Evolutionary conservation across 2,329 filamentous ascomycete species (phyloP).

Genomic region (Paecilomyces sp.): DNA sequence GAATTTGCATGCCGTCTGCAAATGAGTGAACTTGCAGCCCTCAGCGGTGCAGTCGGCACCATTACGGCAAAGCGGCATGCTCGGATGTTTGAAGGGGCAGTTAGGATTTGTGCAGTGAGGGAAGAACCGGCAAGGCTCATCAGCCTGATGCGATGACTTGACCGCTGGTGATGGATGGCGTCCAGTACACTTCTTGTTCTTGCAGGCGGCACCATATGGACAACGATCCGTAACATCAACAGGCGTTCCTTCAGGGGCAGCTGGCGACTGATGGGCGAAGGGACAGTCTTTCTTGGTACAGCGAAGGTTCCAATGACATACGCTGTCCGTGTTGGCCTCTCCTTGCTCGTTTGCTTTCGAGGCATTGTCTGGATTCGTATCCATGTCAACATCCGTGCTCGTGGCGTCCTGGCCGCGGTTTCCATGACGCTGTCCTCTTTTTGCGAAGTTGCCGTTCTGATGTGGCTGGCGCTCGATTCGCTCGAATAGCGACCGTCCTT

Average conservation of each 20-base stretch:
- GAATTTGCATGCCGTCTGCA: slow-evolving; percentile 78
- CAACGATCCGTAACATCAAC: slow-evolving; percentile 78
- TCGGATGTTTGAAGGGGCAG: slow-evolving; percentile 85
- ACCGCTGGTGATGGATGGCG: slow-evolving; percentile 88
- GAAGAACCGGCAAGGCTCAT: slow-evolving; percentile 84
- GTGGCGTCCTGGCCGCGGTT: slow-evolving; percentile 9
- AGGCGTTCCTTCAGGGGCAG: slow-evolving; percentile 67
- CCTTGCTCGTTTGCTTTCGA: slow-evolving; percentile 39
- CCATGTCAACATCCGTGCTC: slow-evolving; percentile 22
- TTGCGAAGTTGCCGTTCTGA: slow-evolving; percentile 49
- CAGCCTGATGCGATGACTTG: slow-evolving; percentile 67
- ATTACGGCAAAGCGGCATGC: slow-evolving; percentile 81
- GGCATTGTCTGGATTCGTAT: slow-evolving; percentile 30
- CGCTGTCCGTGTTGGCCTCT: slow-evolving; percentile 52
- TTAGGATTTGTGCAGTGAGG: slow-evolving; percentile 82
- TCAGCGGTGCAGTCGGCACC: slow-evolving; percentile 76
- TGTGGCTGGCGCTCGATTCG: slow-evolving; percentile 52
- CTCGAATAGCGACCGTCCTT: slow-evolving; percentile 64
- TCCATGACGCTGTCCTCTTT: slow-evolving; percentile 29
- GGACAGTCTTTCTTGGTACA: slow-evolving; percentile 87
- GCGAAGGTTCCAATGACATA: slow-evolving; percentile 83
- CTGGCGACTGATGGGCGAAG: slow-evolving; percentile 91
- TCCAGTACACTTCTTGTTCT: slow-evolving; percentile 87
- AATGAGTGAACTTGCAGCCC: slow-evolving; percentile 85
- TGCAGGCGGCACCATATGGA: slow-evolving; percentile 82